A percentile compares a stretch with the other conserved stretches of the same genome.
These are phyloP conservation scores for Penicillium fimorum DNA, from an alignment of 495 filamentous ascomycete species.

Conservation along the genomic window DNA sequence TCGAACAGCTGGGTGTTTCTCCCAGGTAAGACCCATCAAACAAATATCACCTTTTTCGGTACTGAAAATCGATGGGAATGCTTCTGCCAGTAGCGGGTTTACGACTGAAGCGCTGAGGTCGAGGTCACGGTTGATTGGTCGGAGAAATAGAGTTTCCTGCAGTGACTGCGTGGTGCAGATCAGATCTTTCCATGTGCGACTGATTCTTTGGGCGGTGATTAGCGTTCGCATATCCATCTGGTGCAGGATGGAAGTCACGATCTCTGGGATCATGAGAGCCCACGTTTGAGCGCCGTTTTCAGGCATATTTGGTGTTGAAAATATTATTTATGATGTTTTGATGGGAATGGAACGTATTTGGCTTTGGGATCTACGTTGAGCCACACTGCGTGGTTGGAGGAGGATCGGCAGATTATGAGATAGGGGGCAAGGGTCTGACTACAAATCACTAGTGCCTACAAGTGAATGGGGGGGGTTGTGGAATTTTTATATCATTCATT, in stretches of 20 bases:
- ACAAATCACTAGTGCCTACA: neutral
- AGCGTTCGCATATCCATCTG: conserved; percentile 13
- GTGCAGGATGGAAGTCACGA: conserved; percentile 5
- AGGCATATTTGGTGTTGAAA: neutral
- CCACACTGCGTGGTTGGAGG: neutral
- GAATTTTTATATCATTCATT: neutral
- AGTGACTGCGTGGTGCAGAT: neutral
- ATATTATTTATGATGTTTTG: neutral
- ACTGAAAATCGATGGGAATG: neutral
- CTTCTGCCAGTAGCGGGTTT: neutral
- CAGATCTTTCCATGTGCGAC: neutral
- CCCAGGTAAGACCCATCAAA: neutral
- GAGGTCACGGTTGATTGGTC: neutral
- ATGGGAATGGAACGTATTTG: neutral
- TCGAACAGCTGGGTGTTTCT: neutral
- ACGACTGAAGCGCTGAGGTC: neutral
- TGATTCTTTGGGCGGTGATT: neutral
- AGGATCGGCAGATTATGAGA: neutral
- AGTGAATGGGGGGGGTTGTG: neutral
- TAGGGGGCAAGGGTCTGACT: neutral
- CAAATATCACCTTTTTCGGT: neutral
- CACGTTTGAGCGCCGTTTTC: neutral
- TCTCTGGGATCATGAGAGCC: conserved; percentile 7
- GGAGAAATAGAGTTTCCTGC: neutral
- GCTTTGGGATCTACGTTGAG: neutral